Evolutionary conservation across 225 moss, liverwort and hornwort genomes (phyloP), one percentile per base, ranked within the genome.

Genomic region (Marchantia polymorpha): DNA sequence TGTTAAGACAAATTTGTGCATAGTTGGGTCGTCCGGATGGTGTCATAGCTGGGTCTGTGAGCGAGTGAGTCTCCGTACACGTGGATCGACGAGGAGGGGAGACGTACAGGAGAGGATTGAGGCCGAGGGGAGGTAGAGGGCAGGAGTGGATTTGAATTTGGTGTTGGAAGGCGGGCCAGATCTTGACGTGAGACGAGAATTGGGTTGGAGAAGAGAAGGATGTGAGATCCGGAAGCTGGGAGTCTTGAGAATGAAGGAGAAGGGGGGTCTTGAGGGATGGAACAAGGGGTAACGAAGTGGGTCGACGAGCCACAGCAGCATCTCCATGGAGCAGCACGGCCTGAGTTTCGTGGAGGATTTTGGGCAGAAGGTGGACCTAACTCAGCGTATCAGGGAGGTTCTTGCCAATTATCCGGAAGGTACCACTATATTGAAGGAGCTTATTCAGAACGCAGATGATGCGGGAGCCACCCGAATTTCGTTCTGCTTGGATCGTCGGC

Each of bases 331-430:
- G 83, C 87, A 92, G 82, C 86, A 81, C 73, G 49, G 83, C 25
- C 87, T 91, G 78, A 84, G 81, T 64, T 92, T 94, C 60, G 94
- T 91, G 58, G 94, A 94, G 82, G 94, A 94, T 84, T 94, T 94
- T 83, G 94, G 94, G 79, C 92, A 91, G 87, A 94, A 92, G 86
- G 94, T 94, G 82, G 94, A 94, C 80, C 87, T 94, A 73, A 94
- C 94, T 23, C 91, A 91, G 82, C 91, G 92, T 70, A 92, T 92
- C 61, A 86, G 92, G 22, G 94, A 92, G 77, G 92, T 94, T 61
- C 85, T 94, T 53, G 88, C 94, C 61, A 94, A 92, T 79, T 92
- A 94, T 85, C 94, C 94, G 16, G 94, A 92, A 86, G 94, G 94
- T 72, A 92, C 92, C 13, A 94, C 94, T 56, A 94, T 94, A 75